Evolutionary conservation across 169 alveolate species (phyloP), one percentile per base, ranked within the genome.

Genomic region (Amoebophrya sp.): DNA sequence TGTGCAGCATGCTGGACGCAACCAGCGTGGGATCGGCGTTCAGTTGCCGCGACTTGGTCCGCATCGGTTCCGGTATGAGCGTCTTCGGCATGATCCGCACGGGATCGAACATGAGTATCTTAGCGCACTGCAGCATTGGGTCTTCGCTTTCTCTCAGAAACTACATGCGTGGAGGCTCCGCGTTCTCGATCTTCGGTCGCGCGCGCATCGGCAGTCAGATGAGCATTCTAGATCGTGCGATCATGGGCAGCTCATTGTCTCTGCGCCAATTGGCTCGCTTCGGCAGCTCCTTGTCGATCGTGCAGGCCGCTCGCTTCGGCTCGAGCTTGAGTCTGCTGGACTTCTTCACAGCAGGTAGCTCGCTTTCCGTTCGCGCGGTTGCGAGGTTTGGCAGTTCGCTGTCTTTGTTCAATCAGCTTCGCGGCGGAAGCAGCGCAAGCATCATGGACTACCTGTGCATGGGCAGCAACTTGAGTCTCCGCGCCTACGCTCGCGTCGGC

Each of bases 401-500:
- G 53, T 89, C 90, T 14, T 41, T 89, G 41, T 33, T 89, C n/a
- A 14, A 33, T 10, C 54, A 29, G n/a, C 29, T 47, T 2, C 36
- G 41, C 33, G n/a, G 29, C 53, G 90, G 90, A 33, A 47, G 39
- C 24, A 2, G 54, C 3, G 47, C 40, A 2, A 36, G 54, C 24
- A 2, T 40, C 0, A 0, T 89, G 41, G 90, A 40, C 47, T 14
- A 3, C 36, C 2, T 26, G 24, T 0, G 24, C 24, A 34, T 89
- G n/a, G 90, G 90, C 41, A 36, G 54, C 12, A 33, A 41, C 34
- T 33, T 89, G 54, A 36, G 54, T 2, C 40, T 89, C 41, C 90
- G 90, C 18, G 33, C 90, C 24, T 89, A 34, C 47, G 34, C 41
- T 29, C 90, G 90, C 90, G 53, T 89, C 6, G 90, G 90, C 12